Base-by-base conservation (phyloP, 2,329 filamentous ascomycete genomes). In the Zasmidium angulare region DNA sequence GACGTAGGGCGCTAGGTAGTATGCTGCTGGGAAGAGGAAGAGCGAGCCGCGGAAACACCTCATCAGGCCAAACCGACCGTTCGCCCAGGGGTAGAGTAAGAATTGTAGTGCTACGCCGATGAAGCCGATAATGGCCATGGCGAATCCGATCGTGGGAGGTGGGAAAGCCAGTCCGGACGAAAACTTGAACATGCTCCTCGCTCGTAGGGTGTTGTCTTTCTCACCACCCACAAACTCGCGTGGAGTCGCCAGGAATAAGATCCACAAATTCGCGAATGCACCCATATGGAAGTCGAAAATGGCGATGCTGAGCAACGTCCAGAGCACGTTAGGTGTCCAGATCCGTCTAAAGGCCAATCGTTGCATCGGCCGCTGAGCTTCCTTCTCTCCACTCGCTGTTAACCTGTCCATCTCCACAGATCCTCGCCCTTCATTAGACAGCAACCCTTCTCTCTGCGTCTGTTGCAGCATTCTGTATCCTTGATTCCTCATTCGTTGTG, bases 21-120 rank as follows among this genome's bases (percentile, higher is more conserved):
- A 93, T 0, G 87, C 82, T 10, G 90, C 29, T 0, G 90, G 88
- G 62, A 92, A 93, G 52, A 88, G 82, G 46, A 86, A 81, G 0
- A 93, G 78, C 43, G 86, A 89, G n/a, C 82, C 74, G 2, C 87
- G 84, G 80, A 88, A 91, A 47, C 86, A 87, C 3, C 79, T 78
- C 54, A 92, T 75, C 1, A 88, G 89, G 31, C 90, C 90, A 1
- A 91, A 81, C 1, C 82, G 82, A 1, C 81, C 77, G 50, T 89
- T 89, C 19, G 91, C 76, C 26, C 76, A 75, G 1, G 90, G 89
- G 70, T 93, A 93, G 10, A 91, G 76, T 52, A 89, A 79, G 21
- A 91, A 81, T 71, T 91, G 89, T 49, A 95, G 78, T 0, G 81
- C 77, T 40, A 95, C 88, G n/a, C 91, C 91, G 47, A 93, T 86